phyloP scores from a whole-genome alignment of 2,329 filamentous ascomycete genomes.

The Elsinoe arachidis region DNA sequence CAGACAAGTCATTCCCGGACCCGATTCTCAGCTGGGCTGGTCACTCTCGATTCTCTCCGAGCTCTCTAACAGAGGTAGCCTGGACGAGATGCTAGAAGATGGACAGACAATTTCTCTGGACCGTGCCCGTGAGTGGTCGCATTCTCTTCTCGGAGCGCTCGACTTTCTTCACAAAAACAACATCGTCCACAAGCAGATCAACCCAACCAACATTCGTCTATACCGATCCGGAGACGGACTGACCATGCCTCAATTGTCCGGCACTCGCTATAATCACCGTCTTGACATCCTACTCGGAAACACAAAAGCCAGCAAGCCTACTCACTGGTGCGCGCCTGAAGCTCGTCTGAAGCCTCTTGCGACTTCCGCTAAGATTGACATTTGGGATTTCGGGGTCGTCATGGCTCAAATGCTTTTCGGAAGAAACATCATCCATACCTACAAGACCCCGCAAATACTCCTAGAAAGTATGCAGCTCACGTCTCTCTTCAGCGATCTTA shows the following conservation, averaged over 20 bases:
- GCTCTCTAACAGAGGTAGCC: constrained; percentile 69
- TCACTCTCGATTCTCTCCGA: constrained; percentile 67
- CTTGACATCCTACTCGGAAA: constrained; percentile 12
- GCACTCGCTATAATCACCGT: constrained; percentile 56
- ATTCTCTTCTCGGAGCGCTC: constrained; percentile 80
- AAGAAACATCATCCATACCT: constrained; percentile 63
- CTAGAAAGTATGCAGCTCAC: constrained; percentile 66
- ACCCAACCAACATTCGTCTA: constrained; percentile 69
- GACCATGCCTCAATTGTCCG: constrained; percentile 61
- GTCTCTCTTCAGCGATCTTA: constrained; percentile 65
- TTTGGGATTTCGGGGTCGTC: constrained; percentile 90
- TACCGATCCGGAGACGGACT: constrained; percentile 60
- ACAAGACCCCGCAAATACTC: constrained; percentile 67
- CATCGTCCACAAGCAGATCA: constrained; percentile 68
- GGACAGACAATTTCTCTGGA: constrained; percentile 56
- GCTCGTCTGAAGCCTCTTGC: constrained; percentile 35
- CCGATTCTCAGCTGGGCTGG: constrained; percentile 42
- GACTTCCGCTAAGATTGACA: constrained; percentile 66
- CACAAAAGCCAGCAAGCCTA: constrained; percentile 21
- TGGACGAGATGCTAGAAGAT: constrained; percentile 73
- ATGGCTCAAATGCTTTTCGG: constrained; percentile 94
- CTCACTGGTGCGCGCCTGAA: constrained; percentile 35
- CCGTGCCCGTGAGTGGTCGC: constrained; percentile 80
- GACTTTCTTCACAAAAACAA: constrained; percentile 80
- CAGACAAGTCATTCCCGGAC: constrained; percentile 8